phyloP scores from a whole-genome alignment of 2,329 filamentous ascomycete genomes.

The Paracoccidioides lutzii region DNA sequence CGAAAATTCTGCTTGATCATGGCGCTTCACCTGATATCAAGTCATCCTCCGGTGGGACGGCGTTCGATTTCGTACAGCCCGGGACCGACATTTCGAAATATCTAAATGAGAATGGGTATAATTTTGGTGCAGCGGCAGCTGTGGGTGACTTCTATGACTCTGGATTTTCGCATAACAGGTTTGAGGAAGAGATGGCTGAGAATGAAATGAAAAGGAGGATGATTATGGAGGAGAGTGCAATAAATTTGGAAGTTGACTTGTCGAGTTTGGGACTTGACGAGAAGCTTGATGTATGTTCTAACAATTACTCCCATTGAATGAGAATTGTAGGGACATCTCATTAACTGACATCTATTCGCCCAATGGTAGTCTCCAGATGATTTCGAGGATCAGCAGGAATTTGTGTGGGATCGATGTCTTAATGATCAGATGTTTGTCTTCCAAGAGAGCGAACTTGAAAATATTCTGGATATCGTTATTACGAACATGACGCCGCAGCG shows the following conservation, averaged over 20 bases:
- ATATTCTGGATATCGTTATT: constrained; percentile 88
- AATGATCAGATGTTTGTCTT: constrained; percentile 99
- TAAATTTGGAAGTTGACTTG: constrained; percentile 90
- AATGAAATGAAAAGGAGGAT: constrained; percentile 78
- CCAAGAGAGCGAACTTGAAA: constrained; percentile 81
- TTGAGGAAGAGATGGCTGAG: constrained; percentile 95
- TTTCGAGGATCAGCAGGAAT: constrained; percentile 78
- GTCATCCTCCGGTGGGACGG: constrained; percentile 83
- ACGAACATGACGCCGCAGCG: constrained; percentile 96
- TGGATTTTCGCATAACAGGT: constrained; percentile 81
- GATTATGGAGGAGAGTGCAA: constrained; percentile 99
- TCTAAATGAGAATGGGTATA: constrained; percentile 85
- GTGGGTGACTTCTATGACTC: constrained; percentile 87
- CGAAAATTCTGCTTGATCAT: constrained; percentile 81
- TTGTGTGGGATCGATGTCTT: constrained; percentile 86
- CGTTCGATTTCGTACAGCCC: constrained; percentile 88
- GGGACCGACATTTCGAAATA: constrained; percentile 96
- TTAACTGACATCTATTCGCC: constrained; percentile 3
- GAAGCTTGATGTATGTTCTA: constrained; percentile 62
- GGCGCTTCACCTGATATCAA: constrained; percentile 93
- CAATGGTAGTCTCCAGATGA: constrained; percentile 49
- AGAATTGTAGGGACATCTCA: not conserved
- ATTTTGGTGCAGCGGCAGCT: constrained; percentile 30
- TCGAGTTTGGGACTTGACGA: constrained; percentile 94
- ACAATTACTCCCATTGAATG: not conserved